Conservation (phyloP, 163 green algal genomes). For the Coccomyxa subellipsoidea region DNA sequence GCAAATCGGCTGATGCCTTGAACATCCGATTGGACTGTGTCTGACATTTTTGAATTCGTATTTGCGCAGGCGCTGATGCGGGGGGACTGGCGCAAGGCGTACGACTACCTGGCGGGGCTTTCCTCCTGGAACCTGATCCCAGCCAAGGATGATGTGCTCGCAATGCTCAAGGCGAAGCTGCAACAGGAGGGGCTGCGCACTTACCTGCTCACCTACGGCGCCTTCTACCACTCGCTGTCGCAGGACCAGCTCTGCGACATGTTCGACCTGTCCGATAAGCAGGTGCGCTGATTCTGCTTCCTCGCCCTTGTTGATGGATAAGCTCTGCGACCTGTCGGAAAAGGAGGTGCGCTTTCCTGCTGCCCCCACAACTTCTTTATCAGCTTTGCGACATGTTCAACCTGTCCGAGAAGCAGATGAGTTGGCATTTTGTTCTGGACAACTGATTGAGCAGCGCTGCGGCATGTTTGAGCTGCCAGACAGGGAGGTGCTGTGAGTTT, state of each 20-base stretch:
- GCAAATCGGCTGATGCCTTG: no score
- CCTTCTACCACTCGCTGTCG: constrained; percentile 85
- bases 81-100: constrained; percentile 80
- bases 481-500: no score
- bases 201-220: constrained; percentile 87
- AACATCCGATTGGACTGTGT: no score
- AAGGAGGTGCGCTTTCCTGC: no score
- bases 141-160: constrained; percentile 64
- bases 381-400: no score
- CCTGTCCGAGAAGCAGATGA: no score
- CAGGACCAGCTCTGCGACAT: constrained; percentile 83
- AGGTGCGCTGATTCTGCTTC: constrained; percentile 32
- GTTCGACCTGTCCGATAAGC: constrained; percentile 82
- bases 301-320: not conserved
- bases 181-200: constrained; percentile 90
- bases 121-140: constrained; percentile 82
- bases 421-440: no score
- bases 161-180: constrained; percentile 55
- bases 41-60: no score
- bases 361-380: no score
- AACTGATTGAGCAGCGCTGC: no score
- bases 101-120: constrained; percentile 61
- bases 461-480: no score
- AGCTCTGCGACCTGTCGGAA: not conserved
- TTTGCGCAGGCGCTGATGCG: constrained; percentile 59